Base-by-base conservation (phyloP, 768 basidiomycete species). In the Myochromella boudieri region DNA sequence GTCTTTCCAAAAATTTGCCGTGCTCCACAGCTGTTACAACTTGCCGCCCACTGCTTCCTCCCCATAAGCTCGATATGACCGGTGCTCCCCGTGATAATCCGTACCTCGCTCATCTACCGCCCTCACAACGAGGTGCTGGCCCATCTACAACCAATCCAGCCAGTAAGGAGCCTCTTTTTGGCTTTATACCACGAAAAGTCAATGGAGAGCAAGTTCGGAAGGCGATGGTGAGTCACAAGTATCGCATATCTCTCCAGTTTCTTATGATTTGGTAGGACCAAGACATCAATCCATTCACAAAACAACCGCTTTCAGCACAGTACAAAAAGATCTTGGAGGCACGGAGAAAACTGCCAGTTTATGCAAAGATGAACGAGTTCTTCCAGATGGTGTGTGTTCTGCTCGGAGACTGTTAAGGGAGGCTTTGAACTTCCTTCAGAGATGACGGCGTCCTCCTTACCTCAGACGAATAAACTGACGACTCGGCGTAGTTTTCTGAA, bases 341-440 rank as follows among this genome's bases (percentile, higher is more conserved):
- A 9, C 82, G 97, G 47, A 92, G 85, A 72, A 89, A 90, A 61
- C 74, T 99, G 17, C 95, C 97, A 0, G 95, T 99, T 0, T 97
- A 78, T 57, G 68, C 84, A 2, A 91, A 95, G 67, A 95, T 97
- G 94, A 78, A 85, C 47, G 90, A 95, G 37, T 98, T 99, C 65
- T 81, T 85, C 59, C 77, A 87, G 55, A 86, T 95, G 71, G 91
- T 91, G 68, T 70, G 90, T 77, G 24, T 34, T 51, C 42, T 28
- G 44, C 42, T 60, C 48, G 37, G 49, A 55, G 46, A 53, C 43
- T 56, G 53, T 60, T 46, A 67, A 65, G 67, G 68, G 67, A 68
- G 70, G 69, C 65, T 63, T 70, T 76, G 66, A 74, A 68, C 63
- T 65, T 54, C 62, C 65, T 70, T 58, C 68, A 72, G 70, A 66